Evolutionary conservation across 1,139 yeast genomes (phyloP).

Genomic region (Tardiomyces digboiensis): DNA sequence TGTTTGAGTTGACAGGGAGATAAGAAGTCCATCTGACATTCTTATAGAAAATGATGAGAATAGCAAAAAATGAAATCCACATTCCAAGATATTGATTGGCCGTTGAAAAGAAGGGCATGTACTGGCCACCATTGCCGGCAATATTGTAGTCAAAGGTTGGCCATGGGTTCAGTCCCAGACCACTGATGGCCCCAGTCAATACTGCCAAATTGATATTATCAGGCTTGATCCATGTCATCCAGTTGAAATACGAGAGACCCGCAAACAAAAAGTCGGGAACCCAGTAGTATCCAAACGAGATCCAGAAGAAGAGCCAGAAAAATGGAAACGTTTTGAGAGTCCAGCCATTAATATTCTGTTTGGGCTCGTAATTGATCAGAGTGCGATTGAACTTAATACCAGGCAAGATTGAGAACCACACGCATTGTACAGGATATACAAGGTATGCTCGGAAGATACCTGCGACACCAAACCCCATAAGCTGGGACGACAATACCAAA

Average conservation of each 20-base stretch:
- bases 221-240: constrained; percentile 57
- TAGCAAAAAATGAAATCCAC: constrained; percentile 31
- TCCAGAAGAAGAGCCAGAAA: constrained; percentile 31
- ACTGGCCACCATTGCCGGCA: constrained; percentile 18
- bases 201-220: constrained; percentile 41
- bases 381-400: constrained; percentile 13
- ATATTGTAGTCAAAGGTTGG: constrained; percentile 42
- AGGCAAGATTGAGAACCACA: constrained; percentile 31
- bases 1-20: constrained; percentile 43
- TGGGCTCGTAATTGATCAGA: constrained; percentile 5
- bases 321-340: constrained; percentile 34
- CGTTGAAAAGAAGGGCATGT: constrained; percentile 36
- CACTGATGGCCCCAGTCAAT: constrained; percentile 41
- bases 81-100: constrained; percentile 34
- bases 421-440: constrained; percentile 33
- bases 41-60: constrained; percentile 36
- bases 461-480: constrained; percentile 48
- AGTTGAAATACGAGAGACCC: constrained; percentile 43
- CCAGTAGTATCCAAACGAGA: constrained; percentile 47
- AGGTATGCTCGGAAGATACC: constrained; percentile 45
- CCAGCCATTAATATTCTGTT: constrained; percentile 34
- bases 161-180: constrained; percentile 44
- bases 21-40: constrained; percentile 43
- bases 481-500: constrained; percentile 33
- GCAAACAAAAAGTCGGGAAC: constrained; percentile 42